Conservation (phyloP, 371 early-diverging fungal genomes). For the Fennellomyces sp. region DNA sequence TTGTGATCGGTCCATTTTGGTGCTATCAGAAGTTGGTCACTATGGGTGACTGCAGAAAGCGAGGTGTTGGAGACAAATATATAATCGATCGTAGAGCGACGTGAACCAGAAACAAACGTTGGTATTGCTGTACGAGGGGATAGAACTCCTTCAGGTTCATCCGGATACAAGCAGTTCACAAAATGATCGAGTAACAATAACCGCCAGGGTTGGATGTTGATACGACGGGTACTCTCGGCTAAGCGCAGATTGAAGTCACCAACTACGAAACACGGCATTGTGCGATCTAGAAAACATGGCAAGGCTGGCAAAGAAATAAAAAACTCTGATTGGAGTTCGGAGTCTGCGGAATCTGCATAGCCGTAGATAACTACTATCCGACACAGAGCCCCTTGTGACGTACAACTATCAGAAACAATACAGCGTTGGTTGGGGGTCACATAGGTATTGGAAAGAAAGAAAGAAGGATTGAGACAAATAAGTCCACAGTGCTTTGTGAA, state of each 20-base stretch:
- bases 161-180: neutral
- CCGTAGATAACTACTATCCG: neutral
- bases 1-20: slow-evolving; percentile 4
- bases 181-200: neutral
- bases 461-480: neutral
- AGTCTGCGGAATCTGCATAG: neutral
- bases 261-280: neutral
- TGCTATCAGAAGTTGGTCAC: neutral
- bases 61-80: neutral
- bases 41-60: neutral
- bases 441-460: neutral
- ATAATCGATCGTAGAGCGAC: neutral
- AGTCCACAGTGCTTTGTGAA: neutral
- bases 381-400: neutral
- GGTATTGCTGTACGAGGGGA: neutral
- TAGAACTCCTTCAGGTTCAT: neutral
- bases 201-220: neutral
- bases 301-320: neutral
- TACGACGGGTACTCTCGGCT: neutral
- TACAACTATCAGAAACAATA: neutral
- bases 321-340: neutral
- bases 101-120: neutral
- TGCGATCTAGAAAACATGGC: neutral
- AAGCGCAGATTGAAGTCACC: neutral
- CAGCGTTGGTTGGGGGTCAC: neutral